Base-by-base conservation (phyloP, 805 yeast genomes). In the Hanseniaspora meyeri region DNA sequence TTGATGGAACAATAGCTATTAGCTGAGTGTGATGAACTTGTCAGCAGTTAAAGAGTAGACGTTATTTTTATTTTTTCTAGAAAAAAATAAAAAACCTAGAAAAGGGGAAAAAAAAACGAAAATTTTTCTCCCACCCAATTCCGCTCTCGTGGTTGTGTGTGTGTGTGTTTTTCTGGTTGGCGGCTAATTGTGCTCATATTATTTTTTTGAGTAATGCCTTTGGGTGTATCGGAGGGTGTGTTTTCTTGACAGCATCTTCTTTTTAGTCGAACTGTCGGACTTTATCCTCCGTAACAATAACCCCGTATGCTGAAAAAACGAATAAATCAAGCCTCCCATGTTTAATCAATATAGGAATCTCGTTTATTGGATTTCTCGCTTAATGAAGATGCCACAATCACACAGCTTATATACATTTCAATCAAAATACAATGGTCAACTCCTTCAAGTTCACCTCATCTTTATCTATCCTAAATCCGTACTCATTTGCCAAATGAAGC, bases 401-500 rank as follows among this genome's bases (percentile, higher is more conserved):
- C 5, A 24, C 5, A 24, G 27, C 27, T 24, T 24, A 24, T 24
- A 24, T 24, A 24, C n/a, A n/a, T 24, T 3, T 5, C 4, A 12
- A 36, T 47, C 17, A 32, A 45, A 60, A 61, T 12, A 53, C 59
- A 8, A 66, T 60, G 9, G 51, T 53, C 32, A 69, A 57, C 49
- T 69, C 70, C 19, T 62, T 64, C 43, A 60, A 70, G 24, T 68
- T 65, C 1, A 12, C 27, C 3, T 55, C 58, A 7, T 71, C 77
- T 59, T 78, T 77, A 17, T 73, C 71, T 8, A 88, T 75, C 7
- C 71, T 65, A 34, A 88, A 71, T 0, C 90, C 91, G 63, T 85
- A 82, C 66, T 88, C 96, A 65, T 89, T 88, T 14, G 95, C 95
- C 61, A 88, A 72, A 69, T 88, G 96, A 38, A 88, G 70, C 63